Conservation (phyloP, 768 basidiomycete genomes). For the Kwoniella europaea region DNA sequence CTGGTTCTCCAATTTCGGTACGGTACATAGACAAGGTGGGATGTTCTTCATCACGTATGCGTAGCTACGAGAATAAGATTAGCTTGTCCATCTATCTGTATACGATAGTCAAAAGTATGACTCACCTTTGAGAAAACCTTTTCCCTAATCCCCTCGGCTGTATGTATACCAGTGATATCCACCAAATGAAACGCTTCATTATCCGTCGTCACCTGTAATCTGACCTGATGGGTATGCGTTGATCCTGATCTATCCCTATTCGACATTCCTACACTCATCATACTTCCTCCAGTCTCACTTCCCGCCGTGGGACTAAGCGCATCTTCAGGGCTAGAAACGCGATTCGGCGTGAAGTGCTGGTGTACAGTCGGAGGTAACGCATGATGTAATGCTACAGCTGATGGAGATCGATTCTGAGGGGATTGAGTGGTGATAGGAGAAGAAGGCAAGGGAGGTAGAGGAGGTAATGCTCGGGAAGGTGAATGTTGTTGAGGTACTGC, state of each 20-base stretch:
- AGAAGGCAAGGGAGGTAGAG: slow-evolving; percentile 43
- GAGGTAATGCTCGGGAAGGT: slow-evolving; percentile 39
- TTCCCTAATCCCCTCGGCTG: slow-evolving; percentile 53
- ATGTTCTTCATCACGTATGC: slow-evolving; percentile 79
- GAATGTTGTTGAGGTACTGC: slow-evolving; percentile 27
- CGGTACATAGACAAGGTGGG: slow-evolving; percentile 77
- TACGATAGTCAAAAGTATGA: not conserved
- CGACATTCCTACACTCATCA: slow-evolving; percentile 28
- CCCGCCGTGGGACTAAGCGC: slow-evolving; percentile 31
- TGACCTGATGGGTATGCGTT: slow-evolving; percentile 31
- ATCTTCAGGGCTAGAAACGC: slow-evolving; percentile 40
- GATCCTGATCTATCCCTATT: slow-evolving; percentile 40
- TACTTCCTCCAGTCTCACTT: slow-evolving; percentile 33
- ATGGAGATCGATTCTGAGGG: slow-evolving; percentile 24
- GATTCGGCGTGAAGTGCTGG: slow-evolving; percentile 20
- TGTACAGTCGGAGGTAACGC: slow-evolving; percentile 17
- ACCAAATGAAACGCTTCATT: slow-evolving; percentile 56
- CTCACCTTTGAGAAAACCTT: slow-evolving; percentile 54
- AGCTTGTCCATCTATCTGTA: not conserved
- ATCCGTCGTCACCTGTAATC: slow-evolving; percentile 54
- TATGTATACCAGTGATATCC: slow-evolving; percentile 54
- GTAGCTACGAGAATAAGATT: slow-evolving; percentile 37
- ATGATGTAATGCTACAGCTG: slow-evolving; percentile 6
- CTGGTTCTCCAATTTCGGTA: slow-evolving; percentile 81
- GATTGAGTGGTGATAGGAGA: slow-evolving; percentile 20